Base-by-base conservation (phyloP, 2,329 filamentous ascomycete species). In the Monilinia fructigena region DNA sequence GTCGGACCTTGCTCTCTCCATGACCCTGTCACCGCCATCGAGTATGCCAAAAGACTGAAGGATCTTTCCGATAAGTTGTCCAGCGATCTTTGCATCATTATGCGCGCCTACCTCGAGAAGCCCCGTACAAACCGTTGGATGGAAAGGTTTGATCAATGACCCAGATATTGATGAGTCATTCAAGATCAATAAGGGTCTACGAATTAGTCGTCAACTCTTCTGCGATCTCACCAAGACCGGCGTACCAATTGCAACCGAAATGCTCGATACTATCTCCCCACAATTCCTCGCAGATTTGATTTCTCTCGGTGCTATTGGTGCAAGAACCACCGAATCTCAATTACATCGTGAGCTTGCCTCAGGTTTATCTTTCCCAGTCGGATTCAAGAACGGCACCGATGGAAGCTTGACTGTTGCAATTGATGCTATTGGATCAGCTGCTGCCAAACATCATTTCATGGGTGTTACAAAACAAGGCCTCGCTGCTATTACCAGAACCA, bases 91-190 rank as follows among this genome's bases (percentile, higher is more conserved):
- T 89, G 89, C 78, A 91, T 99, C 78, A 89, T 99, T 76, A 99
- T 99, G 95, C 92, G 95, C 74, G 93, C 93, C 76, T 99, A 99
- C 85, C 89, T 99, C 68, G 95, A 99, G 85, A 99, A 99, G 85
- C 95, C 95, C 28, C 89, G 95, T 71, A 99, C 95, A 38, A 38
- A 99, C 95, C 0, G 92, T 99, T 38, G 95, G 95, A 73, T 99
- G 95, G 95, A 99, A 99, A 83, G 95, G 95, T 63, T 84, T 99
- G 78, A 97, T 99, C 85, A 99, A 99, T 80, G 95, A 99, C 79
- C 95, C 95, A 2, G 93, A 98, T 75, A 97, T 99, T 78, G 92
- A 99, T 79, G 89, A 95, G 78, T 95, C 90, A 76, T 99, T 91
- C 89, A 87, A 97, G 82, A 99, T 99, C 83, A 99, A 99, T 87